Conservation (phyloP, 805 yeast species). For the Dipodascopsis uninucleata region DNA sequence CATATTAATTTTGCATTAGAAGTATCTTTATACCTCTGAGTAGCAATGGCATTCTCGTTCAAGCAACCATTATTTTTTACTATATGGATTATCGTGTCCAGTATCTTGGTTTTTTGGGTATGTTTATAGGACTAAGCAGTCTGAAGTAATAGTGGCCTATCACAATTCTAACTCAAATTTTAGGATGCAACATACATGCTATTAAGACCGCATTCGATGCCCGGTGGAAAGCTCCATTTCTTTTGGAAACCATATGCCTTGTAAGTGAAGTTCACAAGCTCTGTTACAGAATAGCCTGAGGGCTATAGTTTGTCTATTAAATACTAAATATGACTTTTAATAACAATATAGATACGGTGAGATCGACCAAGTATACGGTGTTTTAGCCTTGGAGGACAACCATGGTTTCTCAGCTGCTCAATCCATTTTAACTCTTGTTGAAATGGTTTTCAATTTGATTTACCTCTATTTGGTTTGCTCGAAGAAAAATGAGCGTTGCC, state of each 20-base stretch:
- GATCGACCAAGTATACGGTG: conserved; percentile 25
- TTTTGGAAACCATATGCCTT: conserved; percentile 26
- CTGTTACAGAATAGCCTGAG: too few relatives aligned
- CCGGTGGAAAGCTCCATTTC: conserved; percentile 24
- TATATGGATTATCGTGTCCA: conserved; percentile 18
- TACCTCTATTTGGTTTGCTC: conserved; percentile 13
- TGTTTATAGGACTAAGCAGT: neutral
- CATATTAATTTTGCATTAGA: too few relatives aligned
- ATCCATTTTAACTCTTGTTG: conserved; percentile 20
- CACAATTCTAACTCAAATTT: neutral
- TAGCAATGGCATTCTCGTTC: conserved; percentile 17
- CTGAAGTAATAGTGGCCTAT: neutral
- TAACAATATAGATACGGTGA: conserved; percentile 14
- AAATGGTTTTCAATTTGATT: conserved; percentile 7
- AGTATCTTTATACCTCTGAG: too few relatives aligned
- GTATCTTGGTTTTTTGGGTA: conserved; percentile 22
- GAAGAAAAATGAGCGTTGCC: conserved; percentile 3
- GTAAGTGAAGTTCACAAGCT: too few relatives aligned
- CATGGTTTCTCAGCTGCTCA: conserved; percentile 26
- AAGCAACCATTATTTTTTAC: conserved; percentile 14
- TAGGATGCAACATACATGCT: conserved; percentile 23
- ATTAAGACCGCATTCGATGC: conserved; percentile 24
- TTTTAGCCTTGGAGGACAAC: conserved; percentile 13
- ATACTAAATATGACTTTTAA: neutral
- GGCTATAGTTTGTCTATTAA: too few relatives aligned